phyloP scores from a whole-genome alignment of 2,329 filamentous ascomycete genomes.

The Claviceps africana region DNA sequence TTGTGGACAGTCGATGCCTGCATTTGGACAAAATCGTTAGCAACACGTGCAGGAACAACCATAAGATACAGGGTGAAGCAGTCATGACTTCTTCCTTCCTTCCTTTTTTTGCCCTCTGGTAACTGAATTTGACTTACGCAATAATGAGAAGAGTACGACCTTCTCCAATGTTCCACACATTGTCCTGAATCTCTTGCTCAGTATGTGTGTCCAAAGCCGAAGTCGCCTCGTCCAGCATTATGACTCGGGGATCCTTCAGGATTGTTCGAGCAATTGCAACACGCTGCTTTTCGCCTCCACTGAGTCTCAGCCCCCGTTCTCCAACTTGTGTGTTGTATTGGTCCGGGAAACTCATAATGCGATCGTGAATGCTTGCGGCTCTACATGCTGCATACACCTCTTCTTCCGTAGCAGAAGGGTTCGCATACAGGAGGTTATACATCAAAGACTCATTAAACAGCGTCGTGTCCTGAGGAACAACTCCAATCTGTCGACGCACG shows the following conservation, averaged over 20 bases:
- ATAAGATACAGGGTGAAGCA: no score
- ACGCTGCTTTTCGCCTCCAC: constrained; percentile 84
- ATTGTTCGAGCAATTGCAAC: constrained; percentile 90
- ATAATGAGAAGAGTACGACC: constrained; percentile 92
- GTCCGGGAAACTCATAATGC: constrained; percentile 78
- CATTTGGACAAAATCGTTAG: constrained; percentile 9
- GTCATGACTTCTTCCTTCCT: not conserved
- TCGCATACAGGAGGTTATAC: constrained; percentile 89
- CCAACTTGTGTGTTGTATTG: constrained; percentile 82
- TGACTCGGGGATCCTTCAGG: constrained; percentile 80
- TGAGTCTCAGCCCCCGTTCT: constrained; percentile 73
- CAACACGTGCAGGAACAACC: not conserved
- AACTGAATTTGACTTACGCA: constrained; percentile 43
- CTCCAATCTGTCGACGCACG: constrained; percentile 79
- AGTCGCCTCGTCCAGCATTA: constrained; percentile 86
- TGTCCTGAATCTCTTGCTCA: constrained; percentile 83
- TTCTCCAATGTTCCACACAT: constrained; percentile 65
- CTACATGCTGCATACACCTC: constrained; percentile 70
- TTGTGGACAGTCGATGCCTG: constrained; percentile 69
- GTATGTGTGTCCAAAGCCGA: constrained; percentile 85
- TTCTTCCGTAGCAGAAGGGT: constrained; percentile 64
- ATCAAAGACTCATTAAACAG: constrained; percentile 89
- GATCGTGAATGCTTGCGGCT: constrained; percentile 84
- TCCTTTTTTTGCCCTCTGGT: no score
- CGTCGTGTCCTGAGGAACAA: constrained; percentile 92